Conservation (phyloP, 345 rosid genomes). For the Hypericum androsaemum region DNA sequence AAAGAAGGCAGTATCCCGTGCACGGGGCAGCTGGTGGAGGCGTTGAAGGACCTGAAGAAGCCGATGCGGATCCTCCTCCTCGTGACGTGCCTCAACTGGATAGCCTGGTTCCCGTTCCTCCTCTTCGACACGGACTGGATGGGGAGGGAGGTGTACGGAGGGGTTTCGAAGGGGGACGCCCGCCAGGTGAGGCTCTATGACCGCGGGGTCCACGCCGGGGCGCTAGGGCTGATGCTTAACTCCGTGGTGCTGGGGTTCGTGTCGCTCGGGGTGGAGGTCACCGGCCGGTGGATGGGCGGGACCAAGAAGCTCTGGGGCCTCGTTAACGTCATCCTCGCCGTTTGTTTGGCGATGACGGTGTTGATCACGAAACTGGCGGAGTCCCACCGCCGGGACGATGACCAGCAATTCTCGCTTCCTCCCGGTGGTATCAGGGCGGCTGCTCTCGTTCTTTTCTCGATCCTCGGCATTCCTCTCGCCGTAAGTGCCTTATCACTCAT, state of each 20-base stretch:
- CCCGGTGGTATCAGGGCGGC: slow-evolving; percentile 35
- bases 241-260: neutral
- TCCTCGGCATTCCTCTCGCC: slow-evolving; percentile 70
- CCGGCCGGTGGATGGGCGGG: neutral
- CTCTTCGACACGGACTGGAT: neutral
- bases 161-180: neutral
- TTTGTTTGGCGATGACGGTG: neutral
- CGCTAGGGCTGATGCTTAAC: neutral
- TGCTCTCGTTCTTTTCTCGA: slow-evolving; percentile 56
- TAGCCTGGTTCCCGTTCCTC: neutral
- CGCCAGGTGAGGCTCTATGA: neutral
- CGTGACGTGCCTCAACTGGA: neutral
- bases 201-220: neutral
- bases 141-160: slow-evolving; percentile 5
- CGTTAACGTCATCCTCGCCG: neutral
- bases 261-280: neutral
- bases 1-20: neutral
- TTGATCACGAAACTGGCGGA: neutral
- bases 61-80: neutral
- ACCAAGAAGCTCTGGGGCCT: neutral
- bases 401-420: slow-evolving; percentile 19
- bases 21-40: neutral
- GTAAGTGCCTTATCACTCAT: slow-evolving; percentile 23
- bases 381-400: neutral
- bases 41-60: neutral